These are phyloP conservation scores for Boletus subparvulus DNA, from an alignment of 768 basidiomycete genomes.

Conservation along the genomic window DNA sequence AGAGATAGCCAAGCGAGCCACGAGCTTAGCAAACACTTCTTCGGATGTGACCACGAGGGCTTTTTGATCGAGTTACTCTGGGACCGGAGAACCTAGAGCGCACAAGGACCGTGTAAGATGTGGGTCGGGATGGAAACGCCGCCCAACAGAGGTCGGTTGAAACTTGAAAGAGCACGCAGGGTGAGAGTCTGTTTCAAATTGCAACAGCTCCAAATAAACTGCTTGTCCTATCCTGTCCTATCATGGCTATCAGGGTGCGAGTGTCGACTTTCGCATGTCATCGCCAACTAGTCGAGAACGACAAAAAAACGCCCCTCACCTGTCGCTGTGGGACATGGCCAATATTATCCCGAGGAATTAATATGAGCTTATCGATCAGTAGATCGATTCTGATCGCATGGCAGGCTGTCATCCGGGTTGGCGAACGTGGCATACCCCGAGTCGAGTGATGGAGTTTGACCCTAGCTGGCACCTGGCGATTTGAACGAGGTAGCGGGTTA, in stretches of 20 bases:
- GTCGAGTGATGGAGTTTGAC: neutral
- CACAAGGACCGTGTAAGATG: neutral
- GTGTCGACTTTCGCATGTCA: neutral
- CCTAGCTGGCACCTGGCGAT: neutral
- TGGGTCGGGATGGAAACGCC: neutral
- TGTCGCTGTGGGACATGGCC: neutral
- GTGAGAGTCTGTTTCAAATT: neutral
- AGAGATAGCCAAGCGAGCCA: neutral
- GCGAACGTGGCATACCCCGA: neutral
- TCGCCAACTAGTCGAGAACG: neutral
- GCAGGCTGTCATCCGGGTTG: neutral
- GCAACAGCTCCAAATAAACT: neutral
- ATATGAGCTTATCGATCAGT: neutral
- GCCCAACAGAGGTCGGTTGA: neutral
- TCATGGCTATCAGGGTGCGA: neutral
- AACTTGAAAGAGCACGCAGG: neutral
- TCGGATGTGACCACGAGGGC: constrained; percentile 1
- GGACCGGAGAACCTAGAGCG: neutral
- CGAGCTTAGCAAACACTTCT: neutral
- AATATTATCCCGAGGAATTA: neutral
- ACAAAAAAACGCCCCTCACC: neutral
- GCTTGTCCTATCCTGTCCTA: neutral
- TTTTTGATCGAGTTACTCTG: neutral
- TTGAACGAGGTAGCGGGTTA: neutral
- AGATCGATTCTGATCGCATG: neutral